phyloP scores from a whole-genome alignment of 1,284 basidiomycete species.

The Inonotus hispidus region DNA sequence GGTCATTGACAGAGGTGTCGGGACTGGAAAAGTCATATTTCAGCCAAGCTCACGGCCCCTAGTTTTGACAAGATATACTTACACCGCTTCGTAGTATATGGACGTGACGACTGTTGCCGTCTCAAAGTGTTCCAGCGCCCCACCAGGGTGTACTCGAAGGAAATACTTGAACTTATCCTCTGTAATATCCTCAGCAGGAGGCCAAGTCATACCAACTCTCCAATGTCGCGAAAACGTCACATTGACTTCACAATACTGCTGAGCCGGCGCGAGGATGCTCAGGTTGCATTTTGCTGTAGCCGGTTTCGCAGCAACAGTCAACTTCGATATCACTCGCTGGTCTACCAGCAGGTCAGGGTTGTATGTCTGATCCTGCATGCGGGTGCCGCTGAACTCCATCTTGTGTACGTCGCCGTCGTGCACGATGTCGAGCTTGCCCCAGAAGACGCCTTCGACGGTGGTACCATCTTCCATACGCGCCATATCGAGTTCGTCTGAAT shows the following conservation, averaged over 20 bases:
- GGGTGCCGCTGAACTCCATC: slow-evolving; percentile 76
- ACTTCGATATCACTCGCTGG: slow-evolving; percentile 64
- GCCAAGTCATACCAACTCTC: slow-evolving; percentile 70
- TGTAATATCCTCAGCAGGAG: slow-evolving; percentile 57
- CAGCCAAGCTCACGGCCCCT: not conserved
- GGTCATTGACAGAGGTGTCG: slow-evolving; percentile 15
- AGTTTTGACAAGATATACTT: not conserved
- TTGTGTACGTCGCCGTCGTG: slow-evolving; percentile 69
- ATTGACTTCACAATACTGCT: slow-evolving; percentile 73
- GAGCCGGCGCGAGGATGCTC: slow-evolving; percentile 59
- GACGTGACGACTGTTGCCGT: slow-evolving; percentile 25
- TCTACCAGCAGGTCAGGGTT: slow-evolving; percentile 67
- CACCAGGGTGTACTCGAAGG: slow-evolving; percentile 56
- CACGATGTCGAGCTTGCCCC: slow-evolving; percentile 77
- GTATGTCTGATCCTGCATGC: slow-evolving; percentile 55
- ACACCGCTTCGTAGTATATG: slow-evolving; percentile 29
- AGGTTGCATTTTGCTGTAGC: slow-evolving; percentile 68
- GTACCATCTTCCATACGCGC: slow-evolving; percentile 82
- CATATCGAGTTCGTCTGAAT: slow-evolving; percentile 77
- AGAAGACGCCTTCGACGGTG: slow-evolving; percentile 73
- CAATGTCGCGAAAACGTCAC: slow-evolving; percentile 62
- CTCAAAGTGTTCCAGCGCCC: slow-evolving; percentile 27
- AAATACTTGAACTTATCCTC: slow-evolving; percentile 77
- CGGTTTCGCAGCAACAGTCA: slow-evolving; percentile 65
- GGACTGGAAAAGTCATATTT: slow-evolving; percentile 8